Conservation (phyloP, 148 eudicot species). For the Arctostaphylos glauca region DNA sequence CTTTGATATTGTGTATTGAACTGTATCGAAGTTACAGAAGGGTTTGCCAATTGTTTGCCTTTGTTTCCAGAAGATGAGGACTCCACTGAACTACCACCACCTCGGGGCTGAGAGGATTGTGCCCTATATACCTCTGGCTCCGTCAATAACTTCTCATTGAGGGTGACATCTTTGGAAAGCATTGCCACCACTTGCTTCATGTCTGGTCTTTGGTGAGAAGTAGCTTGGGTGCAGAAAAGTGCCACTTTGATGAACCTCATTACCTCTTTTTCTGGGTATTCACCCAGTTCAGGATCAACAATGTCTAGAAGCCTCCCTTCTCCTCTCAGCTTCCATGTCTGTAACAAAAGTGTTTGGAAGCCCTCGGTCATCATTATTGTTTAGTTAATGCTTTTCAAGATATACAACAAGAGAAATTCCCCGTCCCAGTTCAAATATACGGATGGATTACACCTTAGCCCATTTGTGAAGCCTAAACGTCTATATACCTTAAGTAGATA, state of each 20-base stretch:
- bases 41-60: slow-evolving; percentile 19
- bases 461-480: neutral
- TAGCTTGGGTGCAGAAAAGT: slow-evolving; percentile 54
- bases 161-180: slow-evolving; percentile 46
- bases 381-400: neutral
- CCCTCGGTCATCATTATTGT: neutral
- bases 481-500: neutral
- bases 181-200: slow-evolving; percentile 62
- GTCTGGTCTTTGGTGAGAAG: slow-evolving; percentile 49
- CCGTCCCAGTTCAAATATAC: neutral
- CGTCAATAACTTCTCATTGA: slow-evolving; percentile 36
- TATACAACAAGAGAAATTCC: neutral
- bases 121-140: slow-evolving; percentile 44
- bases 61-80: slow-evolving; percentile 9
- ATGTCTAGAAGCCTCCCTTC: slow-evolving; percentile 44
- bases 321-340: slow-evolving; percentile 53
- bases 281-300: slow-evolving; percentile 49
- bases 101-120: neutral
- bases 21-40: slow-evolving; percentile 17
- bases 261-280: slow-evolving; percentile 42
- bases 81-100: slow-evolving; percentile 20
- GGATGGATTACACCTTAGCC: neutral
- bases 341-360: neutral
- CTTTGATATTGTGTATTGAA: slow-evolving; percentile 11
- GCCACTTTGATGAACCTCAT: slow-evolving; percentile 50